Conservation (phyloP, 768 basidiomycete genomes). For the Steccherinum ochraceum region DNA sequence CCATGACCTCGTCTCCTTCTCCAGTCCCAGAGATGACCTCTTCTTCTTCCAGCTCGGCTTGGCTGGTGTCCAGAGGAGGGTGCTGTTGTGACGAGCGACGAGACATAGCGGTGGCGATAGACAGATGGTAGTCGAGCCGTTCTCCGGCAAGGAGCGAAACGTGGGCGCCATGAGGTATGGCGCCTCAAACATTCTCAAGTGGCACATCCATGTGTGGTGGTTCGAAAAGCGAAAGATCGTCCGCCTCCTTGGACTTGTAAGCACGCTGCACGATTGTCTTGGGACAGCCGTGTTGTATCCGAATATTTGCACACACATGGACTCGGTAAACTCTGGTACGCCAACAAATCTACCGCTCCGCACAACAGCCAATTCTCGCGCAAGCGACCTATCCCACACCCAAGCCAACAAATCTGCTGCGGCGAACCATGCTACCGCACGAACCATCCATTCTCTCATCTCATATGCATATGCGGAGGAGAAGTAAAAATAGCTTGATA, state of each 20-base stretch:
- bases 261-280: no score
- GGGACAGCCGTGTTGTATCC: no score
- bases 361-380: no score
- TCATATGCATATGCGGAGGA: not conserved
- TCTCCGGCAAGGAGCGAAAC: conserved; percentile 2
- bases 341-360: no score
- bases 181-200: no score
- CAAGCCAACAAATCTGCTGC: no score
- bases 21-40: conserved; percentile 52
- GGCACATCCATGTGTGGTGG: no score
- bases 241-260: no score
- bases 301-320: no score
- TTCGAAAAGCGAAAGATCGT: no score
- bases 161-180: conserved; percentile 17
- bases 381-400: no score
- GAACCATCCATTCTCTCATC: not conserved
- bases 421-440: not conserved
- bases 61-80: conserved; percentile 7
- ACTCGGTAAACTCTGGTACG: no score
- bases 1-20: conserved; percentile 75
- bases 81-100: conserved; percentile 9
- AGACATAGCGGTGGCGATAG: conserved; percentile 10
- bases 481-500: not conserved
- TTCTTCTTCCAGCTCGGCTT: conserved; percentile 45
- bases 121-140: not conserved